phyloP scores from a whole-genome alignment of 1,284 basidiomycete species.

The Irpex rosettiformis region DNA sequence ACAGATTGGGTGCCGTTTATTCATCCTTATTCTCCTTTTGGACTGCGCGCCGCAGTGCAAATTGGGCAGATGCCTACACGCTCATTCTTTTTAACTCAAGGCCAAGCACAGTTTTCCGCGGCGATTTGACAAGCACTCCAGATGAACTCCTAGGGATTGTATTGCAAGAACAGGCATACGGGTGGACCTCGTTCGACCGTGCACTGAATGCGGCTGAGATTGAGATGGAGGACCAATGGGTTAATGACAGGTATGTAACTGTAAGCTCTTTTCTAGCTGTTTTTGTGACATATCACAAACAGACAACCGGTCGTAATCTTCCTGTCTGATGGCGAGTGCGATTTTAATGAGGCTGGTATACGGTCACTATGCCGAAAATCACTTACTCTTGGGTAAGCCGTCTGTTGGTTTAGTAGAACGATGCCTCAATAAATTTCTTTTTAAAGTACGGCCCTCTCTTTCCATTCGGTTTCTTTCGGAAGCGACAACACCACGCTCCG shows the following conservation, averaged over 20 bases:
- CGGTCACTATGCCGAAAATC: slow-evolving; percentile 45
- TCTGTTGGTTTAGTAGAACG: slow-evolving; percentile 27
- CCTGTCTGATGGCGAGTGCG: slow-evolving; percentile 58
- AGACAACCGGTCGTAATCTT: slow-evolving; percentile 59
- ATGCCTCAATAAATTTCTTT: slow-evolving; percentile 36
- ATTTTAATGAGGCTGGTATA: slow-evolving; percentile 36
- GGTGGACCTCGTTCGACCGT: slow-evolving; percentile 46
- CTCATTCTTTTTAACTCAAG: slow-evolving; percentile 46
- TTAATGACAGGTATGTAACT: slow-evolving; percentile 44
- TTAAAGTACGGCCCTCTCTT: slow-evolving; percentile 51
- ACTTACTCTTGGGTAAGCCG: too few species aligned
- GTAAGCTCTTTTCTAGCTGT: background rate
- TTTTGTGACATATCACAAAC: background rate
- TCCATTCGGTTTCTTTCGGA: slow-evolving; percentile 60
- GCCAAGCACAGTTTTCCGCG: slow-evolving; percentile 3
- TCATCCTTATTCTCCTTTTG: slow-evolving; percentile 54
- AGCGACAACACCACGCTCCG: slow-evolving; percentile 35
- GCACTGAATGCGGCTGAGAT: slow-evolving; percentile 38
- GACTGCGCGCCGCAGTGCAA: slow-evolving; percentile 43
- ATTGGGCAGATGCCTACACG: slow-evolving; percentile 49
- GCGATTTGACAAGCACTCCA: slow-evolving; percentile 38
- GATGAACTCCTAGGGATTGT: slow-evolving; percentile 41
- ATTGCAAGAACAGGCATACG: slow-evolving; percentile 29
- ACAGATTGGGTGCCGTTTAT: slow-evolving; percentile 56
- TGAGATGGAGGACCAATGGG: slow-evolving; percentile 50